phyloP scores from a whole-genome alignment of 2,329 filamentous ascomycete genomes.

The Alternaria triticimaculans region DNA sequence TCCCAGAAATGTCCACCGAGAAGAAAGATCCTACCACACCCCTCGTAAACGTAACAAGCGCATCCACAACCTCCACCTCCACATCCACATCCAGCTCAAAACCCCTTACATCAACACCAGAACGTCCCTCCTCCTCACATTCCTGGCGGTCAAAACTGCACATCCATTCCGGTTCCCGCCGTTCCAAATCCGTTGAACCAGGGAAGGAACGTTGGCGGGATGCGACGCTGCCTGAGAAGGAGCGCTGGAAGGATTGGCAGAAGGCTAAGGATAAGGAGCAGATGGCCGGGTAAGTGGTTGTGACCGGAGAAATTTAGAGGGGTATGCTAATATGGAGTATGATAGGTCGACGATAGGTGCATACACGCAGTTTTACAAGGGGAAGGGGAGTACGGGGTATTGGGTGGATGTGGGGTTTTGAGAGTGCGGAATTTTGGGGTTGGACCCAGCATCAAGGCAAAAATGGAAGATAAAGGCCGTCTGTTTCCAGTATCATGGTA shows the following conservation, averaged over 20 bases:
- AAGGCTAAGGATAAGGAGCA: slow-evolving; percentile 33
- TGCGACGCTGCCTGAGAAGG: slow-evolving; percentile 28
- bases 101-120: not conserved
- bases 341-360: slow-evolving; percentile 18
- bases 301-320: accelerated
- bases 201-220: slow-evolving; percentile 34
- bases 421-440: not conserved
- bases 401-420: slow-evolving; percentile 6
- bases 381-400: slow-evolving; percentile 20
- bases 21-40: not conserved
- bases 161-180: not conserved
- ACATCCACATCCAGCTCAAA: not conserved
- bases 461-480: no score
- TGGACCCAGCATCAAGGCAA: no score
- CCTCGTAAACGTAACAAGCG: not conserved
- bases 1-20: not conserved
- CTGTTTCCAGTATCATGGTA: no score
- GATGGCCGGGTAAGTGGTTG: slow-evolving; percentile 6
- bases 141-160: slow-evolving; percentile 20
- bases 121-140: not conserved
- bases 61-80: not conserved
- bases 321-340: not conserved
- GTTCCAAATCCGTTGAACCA: not conserved
- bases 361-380: slow-evolving; percentile 22
- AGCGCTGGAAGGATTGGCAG: slow-evolving; percentile 38